phyloP scores from a whole-genome alignment of 345 rosid species.

The Toxicodendron radicans region DNA sequence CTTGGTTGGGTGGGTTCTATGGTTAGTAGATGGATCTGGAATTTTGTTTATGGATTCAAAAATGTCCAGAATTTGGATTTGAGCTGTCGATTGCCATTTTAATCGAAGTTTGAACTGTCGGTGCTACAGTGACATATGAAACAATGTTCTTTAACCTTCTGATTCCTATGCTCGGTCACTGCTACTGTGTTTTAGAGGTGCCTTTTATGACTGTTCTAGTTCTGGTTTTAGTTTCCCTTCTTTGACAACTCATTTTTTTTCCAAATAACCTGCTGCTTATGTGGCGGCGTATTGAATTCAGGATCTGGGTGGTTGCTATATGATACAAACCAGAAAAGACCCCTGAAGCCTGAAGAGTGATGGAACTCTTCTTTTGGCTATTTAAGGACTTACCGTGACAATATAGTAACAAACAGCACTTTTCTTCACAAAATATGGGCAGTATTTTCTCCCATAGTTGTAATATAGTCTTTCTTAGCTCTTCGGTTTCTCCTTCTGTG shows the following conservation, averaged over 20 bases:
- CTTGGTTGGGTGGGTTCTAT: background rate
- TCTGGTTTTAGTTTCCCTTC: background rate
- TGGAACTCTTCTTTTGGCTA: background rate
- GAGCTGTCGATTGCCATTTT: background rate
- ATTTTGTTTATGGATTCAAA: constrained; percentile 1
- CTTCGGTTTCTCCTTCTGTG: background rate
- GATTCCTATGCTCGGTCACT: background rate
- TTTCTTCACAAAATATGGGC: constrained; percentile 4
- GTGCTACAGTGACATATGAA: background rate
- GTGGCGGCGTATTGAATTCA: background rate
- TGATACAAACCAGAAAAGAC: background rate
- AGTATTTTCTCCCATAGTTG: background rate
- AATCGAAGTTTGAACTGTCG: too few species aligned
- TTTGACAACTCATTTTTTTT: constrained; percentile 4
- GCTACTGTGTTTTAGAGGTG: background rate
- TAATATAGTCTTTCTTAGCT: background rate
- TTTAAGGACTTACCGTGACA: background rate
- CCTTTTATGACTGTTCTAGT: background rate
- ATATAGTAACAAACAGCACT: background rate
- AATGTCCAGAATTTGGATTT: background rate
- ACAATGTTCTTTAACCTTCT: background rate
- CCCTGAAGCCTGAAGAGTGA: background rate
- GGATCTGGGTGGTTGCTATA: background rate
- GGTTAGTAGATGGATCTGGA: constrained; percentile 12
- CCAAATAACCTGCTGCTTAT: background rate